Evolutionary conservation across 1,284 basidiomycete genomes (phyloP).

Genomic region (Papiliotrema flavescens): DNA sequence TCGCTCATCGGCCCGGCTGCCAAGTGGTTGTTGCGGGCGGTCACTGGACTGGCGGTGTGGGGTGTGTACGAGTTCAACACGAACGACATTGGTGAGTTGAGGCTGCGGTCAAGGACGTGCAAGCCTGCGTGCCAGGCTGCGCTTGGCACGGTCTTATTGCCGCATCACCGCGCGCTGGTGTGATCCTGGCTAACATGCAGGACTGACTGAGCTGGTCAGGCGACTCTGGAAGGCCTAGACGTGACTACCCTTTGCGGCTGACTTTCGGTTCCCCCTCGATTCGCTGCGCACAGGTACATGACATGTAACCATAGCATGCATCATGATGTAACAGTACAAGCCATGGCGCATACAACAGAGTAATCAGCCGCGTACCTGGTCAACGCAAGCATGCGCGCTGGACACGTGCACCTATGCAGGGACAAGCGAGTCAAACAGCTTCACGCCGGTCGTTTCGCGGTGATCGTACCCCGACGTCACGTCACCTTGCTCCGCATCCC

Average conservation of each 20-base stretch:
- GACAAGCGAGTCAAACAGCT: constrained; percentile 26
- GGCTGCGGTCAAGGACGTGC: neutral
- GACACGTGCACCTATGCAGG: too few species aligned
- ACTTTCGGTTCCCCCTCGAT: too few species aligned
- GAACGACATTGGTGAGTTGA: constrained; percentile 79
- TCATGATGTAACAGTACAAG: too few species aligned
- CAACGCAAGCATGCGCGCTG: too few species aligned
- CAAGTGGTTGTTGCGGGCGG: constrained; percentile 71
- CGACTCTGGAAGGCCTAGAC: constrained; percentile 62
- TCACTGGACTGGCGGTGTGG: constrained; percentile 78
- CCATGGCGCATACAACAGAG: too few species aligned
- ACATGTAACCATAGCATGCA: too few species aligned
- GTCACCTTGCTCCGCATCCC: constrained; percentile 23
- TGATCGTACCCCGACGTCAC: constrained; percentile 38
- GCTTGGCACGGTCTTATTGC: too few species aligned
- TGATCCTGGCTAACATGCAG: constrained; percentile 41
- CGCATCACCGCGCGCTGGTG: neutral
- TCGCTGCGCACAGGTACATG: too few species aligned
- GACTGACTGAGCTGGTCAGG: constrained; percentile 66
- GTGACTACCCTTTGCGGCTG: neutral
- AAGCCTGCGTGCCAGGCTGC: too few species aligned
- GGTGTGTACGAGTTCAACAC: constrained; percentile 98
- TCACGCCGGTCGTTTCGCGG: constrained; percentile 18
- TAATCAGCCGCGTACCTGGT: too few species aligned
- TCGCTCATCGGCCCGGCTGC: constrained; percentile 66